A percentile compares a stretch with the other conserved stretches of the same genome.
Conservation (phyloP, 2,329 filamentous ascomycete genomes). For the Neofusicoccum kwambonambiense region DNA sequence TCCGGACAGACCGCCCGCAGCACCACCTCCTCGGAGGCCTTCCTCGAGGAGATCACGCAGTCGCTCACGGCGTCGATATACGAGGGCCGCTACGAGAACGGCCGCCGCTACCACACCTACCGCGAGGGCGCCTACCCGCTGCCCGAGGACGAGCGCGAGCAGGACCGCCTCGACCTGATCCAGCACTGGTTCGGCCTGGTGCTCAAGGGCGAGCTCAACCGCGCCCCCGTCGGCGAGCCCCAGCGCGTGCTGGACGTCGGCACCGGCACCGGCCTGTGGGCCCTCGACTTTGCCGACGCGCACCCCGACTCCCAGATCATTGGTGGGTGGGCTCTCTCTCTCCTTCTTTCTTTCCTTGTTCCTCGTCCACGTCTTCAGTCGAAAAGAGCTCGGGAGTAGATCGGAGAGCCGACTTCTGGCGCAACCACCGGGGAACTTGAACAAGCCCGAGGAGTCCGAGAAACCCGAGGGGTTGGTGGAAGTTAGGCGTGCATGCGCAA, state of each 20-base stretch:
- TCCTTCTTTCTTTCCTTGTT: neutral
- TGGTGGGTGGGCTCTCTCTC: slow-evolving; percentile 20
- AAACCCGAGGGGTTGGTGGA: too few relatives aligned
- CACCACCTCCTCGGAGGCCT: slow-evolving; percentile 24
- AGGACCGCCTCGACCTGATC: slow-evolving; percentile 37
- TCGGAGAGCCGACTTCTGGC: too few relatives aligned
- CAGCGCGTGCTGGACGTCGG: slow-evolving; percentile 33
- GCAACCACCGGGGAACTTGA: too few relatives aligned
- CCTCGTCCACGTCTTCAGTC: too few relatives aligned
- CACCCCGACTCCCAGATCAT: slow-evolving; percentile 31
- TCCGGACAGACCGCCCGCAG: slow-evolving; percentile 21
- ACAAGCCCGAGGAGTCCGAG: too few relatives aligned
- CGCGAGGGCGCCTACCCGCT: slow-evolving; percentile 36
- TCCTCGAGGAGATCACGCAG: slow-evolving; percentile 24
- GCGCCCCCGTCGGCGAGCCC: slow-evolving; percentile 27
- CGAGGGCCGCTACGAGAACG: slow-evolving; percentile 37
- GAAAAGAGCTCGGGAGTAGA: too few relatives aligned
- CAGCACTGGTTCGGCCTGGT: slow-evolving; percentile 39
- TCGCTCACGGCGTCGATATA: slow-evolving; percentile 36
- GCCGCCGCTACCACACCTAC: slow-evolving; percentile 37
- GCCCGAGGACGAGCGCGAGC: slow-evolving; percentile 39
- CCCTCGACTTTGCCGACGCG: slow-evolving; percentile 32
- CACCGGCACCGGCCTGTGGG: slow-evolving; percentile 25
- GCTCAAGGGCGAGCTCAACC: slow-evolving; percentile 36
- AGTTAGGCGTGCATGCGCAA: too few relatives aligned